Percentiles rank a stretch among this genome's conserved stretches.
These are phyloP conservation scores for Setaria viridis DNA, from an alignment of 202 grass and related monocot genomes.

Conservation along the genomic window DNA sequence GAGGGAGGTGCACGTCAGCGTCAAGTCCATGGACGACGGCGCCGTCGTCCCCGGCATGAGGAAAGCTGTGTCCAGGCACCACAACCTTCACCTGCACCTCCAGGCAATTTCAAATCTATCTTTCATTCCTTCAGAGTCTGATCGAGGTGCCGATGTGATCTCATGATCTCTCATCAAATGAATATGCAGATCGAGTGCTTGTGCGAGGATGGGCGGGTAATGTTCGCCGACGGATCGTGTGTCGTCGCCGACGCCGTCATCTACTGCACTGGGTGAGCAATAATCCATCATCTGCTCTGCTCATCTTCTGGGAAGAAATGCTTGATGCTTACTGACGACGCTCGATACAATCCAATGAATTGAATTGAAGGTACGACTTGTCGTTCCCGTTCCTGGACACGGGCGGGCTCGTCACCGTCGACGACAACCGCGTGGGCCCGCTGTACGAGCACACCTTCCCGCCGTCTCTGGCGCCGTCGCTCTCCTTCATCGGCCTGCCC, in stretches of 20 bases:
- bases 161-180: no score
- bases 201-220: conserved; percentile 30
- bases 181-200: conserved; percentile 17
- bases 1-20: conserved; percentile 42
- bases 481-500: conserved; percentile 63
- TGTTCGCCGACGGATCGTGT: conserved; percentile 38
- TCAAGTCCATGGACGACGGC: conserved; percentile 1
- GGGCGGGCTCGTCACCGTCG: not conserved
- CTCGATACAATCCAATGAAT: no score
- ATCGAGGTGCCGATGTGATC: no score
- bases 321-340: no score
- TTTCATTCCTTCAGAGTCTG: no score
- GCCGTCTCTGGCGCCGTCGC: conserved; percentile 61
- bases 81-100: conserved; percentile 26
- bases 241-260: conserved; percentile 45
- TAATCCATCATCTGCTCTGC: no score
- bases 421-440: conserved; percentile 62
- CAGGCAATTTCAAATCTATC: no score
- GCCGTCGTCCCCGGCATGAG: not conserved
- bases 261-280: conserved; percentile 43
- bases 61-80: conserved; percentile 7
- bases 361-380: not conserved
- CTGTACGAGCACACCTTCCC: conserved; percentile 70
- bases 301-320: no score
- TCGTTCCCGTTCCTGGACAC: conserved; percentile 8